Evolutionary conservation across 768 basidiomycete genomes (phyloP), one percentile per base, ranked within the genome.

Genomic region (Lactarius quietus): DNA sequence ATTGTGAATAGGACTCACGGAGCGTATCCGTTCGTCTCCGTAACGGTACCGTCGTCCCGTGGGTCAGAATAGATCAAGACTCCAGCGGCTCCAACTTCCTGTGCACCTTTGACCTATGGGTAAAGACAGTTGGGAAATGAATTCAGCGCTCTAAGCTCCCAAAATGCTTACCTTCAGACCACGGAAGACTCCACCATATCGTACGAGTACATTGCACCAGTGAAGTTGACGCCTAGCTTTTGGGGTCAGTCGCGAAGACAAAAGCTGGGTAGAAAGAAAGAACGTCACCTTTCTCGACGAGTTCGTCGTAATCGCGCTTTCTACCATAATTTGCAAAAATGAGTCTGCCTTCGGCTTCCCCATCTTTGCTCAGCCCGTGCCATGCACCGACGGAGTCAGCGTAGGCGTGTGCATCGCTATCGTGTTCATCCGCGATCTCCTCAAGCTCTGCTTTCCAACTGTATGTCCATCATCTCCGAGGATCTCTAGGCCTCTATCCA

Each of bases 1-100:
- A 41, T 20, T 29, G 53, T 53, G 41, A 55, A 20, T 59, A 26
- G 39, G 43, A 70, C 75, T 55, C 72, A 86, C 41, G 87, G 78
- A 20, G 82, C 76, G 72, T 88, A 93, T 12, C 91, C 93, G 63
- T 94, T 93, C 68, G 83, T 82, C 14, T 80, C 80, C 1, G 87
- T 91, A 26, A 93, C 88, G 59, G 78, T 83, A 5, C 93, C 93
- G 70, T 96, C 92, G 72, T 95, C 92, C 33, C 86, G 87, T 18
- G 89, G 88, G 74, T 96, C 94, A 39, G 85, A 86, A 78, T 92
- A 95, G 61, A 95, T 92, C 52, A 96, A 76, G 35, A 87, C 80
- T 38, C 87, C 94, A 31, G 79, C 80, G 3, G 92, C 92, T 36
- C 94, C 93, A 17, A 83, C 84, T 62, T 94, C 91, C 73, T 95